phyloP scores from a whole-genome alignment of 768 basidiomycete species.

The Dendrothele bispora region DNA sequence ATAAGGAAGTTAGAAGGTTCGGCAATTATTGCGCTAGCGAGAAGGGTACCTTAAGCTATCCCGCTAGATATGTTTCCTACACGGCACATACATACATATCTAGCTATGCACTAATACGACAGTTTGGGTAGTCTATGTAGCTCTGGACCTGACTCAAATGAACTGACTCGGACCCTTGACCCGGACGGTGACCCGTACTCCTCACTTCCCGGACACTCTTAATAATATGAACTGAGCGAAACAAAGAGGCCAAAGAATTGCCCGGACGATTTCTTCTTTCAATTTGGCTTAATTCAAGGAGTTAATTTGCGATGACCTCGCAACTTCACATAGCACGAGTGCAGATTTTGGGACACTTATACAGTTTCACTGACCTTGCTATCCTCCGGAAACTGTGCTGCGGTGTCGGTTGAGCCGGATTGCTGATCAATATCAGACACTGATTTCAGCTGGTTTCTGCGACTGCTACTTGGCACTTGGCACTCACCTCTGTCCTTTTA shows the following conservation, averaged over 20 bases:
- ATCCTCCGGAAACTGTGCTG: no score
- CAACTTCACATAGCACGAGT: no score
- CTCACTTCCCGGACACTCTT: not conserved
- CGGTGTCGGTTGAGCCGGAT: no score
- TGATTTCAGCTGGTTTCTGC: no score
- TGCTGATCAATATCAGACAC: no score
- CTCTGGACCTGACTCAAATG: slow-evolving; percentile 14
- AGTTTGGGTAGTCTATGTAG: slow-evolving; percentile 9
- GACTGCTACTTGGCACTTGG: no score
- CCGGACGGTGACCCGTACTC: no score
- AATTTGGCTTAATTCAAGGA: not conserved
- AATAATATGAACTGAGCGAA: not conserved
- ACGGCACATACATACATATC: slow-evolving; percentile 17
- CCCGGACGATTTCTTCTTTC: not conserved
- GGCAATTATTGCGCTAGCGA: not conserved
- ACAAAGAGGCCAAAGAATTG: not conserved
- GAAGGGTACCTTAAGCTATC: no score
- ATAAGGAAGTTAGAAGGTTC: not conserved
- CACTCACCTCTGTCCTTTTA: no score
- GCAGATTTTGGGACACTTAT: no score
- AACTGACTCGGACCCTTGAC: slow-evolving; percentile 7
- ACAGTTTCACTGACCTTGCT: no score
- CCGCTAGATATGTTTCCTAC: slow-evolving; percentile 10
- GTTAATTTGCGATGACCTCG: no score
- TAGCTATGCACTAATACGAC: slow-evolving; percentile 13